Base-by-base conservation (phyloP, 805 yeast species). In the Teunomyces atbi region DNA sequence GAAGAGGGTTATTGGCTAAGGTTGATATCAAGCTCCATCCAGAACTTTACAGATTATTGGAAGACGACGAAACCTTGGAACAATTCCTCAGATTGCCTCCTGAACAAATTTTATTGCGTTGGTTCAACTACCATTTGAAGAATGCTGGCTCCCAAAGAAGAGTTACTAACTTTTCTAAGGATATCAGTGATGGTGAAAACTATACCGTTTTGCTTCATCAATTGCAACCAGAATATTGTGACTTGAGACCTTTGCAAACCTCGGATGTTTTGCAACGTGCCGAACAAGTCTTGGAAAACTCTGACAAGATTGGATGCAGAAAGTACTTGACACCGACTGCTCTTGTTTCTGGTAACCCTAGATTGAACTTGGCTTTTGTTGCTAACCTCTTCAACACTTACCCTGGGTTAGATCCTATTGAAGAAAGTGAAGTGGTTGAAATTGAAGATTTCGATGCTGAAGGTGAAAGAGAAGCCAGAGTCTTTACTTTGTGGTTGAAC, bases 381-480 rank as follows among this genome's bases (percentile, higher is more conserved):
- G 99, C 99, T 36, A 96, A 94, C 65, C 75, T 94, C 64, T 94
- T 94, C 78, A 94, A 94, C 73, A 92, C 96, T 5, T 83, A 89
- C 63, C 99, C 99, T 41, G 98, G 99, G 42, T 78, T 94, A 54
- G 98, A 91, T 50, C 98, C 98, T 48, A 80, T 92, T 53, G 95
- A 89, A 61, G 98, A 91, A 69, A 76, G 73, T 48, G 97, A 92
- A 66, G 86, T 83, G 58, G 88, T 94, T 23, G 98, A 91, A 64
- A 89, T 94, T 57, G 99, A 94, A 73, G 98, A 89, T 56, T 94
- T 94, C 61, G 99, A 94, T 65, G 99, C 99, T 20, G 99, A 94
- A 71, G 99, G 99, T 52, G 99, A 94, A 72, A 87, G 99, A 72
- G 99, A 94, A 73, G 99, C 99, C 3, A 82, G 99, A 67, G 99